Base-by-base conservation (phyloP, 495 filamentous ascomycete species). In the Aspergillus ellipticus region DNA sequence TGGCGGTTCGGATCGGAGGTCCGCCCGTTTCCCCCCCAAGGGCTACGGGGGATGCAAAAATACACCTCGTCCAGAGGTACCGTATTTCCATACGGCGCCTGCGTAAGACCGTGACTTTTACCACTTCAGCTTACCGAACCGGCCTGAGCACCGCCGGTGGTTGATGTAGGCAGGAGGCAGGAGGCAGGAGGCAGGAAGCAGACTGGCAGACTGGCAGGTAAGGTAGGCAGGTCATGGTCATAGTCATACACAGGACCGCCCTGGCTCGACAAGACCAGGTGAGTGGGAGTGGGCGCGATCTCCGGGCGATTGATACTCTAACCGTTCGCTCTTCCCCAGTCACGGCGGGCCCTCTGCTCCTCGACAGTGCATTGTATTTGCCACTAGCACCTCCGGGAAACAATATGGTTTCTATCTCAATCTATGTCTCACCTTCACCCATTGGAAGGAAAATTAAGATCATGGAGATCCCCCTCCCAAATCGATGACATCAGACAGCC, bases 1-100 rank as follows among this genome's bases (percentile, higher is more conserved):
- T 48, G 45, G 45, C 45, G 45, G 45, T 16, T 48, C 45, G 45
- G 45, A 48, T 48, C 45, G 45, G 45, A 48, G 45, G 45, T 48
- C 45, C 45, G 45, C 45, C 45, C 45, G 45, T 48, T 48, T 48
- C 28, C 22, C 15, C 10, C 45, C 45, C 24, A 48, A 48, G 29
- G 24, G 16, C 45, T 28, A 22, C 16, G 20, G 45, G 45, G 45
- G 45, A 48, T 29, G 45, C 45, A 48, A 48, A 48, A 48, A 48
- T 48, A 48, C 45, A 48, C 21, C 9, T 10, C 13, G 16, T 10
- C 8, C 17, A 45, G 42, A 21, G 6, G 42, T 21, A 45, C 17
- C n/a, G 42, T 24, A 45, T 24, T 20, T 21, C n/a, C 42, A 20
- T 19, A 45, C 42, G 42, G 21, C 16, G 42, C 17, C 8, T 6